phyloP scores from a whole-genome alignment of 2,329 filamentous ascomycete genomes.

The Botrytis byssoidea region DNA sequence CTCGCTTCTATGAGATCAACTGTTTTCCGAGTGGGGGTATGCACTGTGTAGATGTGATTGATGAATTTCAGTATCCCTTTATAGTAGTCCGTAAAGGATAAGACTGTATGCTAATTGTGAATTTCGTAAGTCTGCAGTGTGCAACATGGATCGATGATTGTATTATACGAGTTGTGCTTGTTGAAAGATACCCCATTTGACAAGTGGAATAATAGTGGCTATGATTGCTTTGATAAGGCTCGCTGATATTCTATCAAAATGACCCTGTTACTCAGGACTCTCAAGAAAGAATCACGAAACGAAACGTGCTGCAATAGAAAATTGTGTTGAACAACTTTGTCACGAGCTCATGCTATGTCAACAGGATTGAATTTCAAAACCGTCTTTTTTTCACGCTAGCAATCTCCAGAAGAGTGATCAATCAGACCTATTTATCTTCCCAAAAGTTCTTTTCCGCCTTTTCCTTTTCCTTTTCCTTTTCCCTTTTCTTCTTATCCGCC shows the following conservation, averaged over 20 bases:
- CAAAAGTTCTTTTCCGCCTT: neutral
- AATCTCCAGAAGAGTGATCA: no score
- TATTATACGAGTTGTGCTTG: no score
- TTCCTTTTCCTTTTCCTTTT: neutral
- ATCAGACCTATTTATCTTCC: neutral
- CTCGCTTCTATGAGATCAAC: neutral
- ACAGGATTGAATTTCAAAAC: neutral
- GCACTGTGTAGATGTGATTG: neutral
- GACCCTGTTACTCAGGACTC: no score
- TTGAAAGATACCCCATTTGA: no score
- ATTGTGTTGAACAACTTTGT: no score
- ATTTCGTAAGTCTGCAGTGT: neutral
- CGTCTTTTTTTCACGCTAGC: no score
- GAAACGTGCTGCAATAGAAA: no score
- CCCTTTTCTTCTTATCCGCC: neutral
- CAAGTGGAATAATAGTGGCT: no score
- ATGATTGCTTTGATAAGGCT: no score
- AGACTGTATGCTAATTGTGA: neutral
- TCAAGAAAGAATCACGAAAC: no score
- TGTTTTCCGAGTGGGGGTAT: neutral
- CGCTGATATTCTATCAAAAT: no score
- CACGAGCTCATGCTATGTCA: neutral
- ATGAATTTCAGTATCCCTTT: neutral
- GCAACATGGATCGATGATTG: neutral
- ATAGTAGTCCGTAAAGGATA: neutral